A percentile compares a stretch with the other conserved stretches of the same genome.
These are phyloP conservation scores for Alternaria ethzedia DNA, from an alignment of 2,329 filamentous ascomycete genomes.

Conservation along the genomic window DNA sequence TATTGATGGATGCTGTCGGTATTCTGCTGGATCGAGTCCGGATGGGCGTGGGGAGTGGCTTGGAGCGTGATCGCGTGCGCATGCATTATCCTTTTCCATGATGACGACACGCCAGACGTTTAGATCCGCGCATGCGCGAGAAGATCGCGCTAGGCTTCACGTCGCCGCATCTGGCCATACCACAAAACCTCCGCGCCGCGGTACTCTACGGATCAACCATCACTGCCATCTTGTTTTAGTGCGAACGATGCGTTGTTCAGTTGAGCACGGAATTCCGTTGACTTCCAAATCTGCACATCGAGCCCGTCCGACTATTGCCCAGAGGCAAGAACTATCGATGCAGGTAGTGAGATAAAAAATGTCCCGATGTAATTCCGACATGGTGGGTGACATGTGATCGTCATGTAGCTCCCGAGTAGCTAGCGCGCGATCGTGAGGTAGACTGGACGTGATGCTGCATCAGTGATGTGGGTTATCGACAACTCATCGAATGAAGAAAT, in stretches of 20 bases:
- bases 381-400: constrained; percentile 4
- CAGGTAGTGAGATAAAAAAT: neutral
- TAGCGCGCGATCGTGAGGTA: neutral
- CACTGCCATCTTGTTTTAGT: too few relatives aligned
- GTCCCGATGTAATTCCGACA: neutral
- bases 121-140: neutral
- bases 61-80: neutral
- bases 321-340: neutral
- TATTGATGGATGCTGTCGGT: neutral
- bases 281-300: neutral
- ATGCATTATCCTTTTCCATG: neutral
- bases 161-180: neutral
- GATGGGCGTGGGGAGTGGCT: neutral
- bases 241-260: neutral
- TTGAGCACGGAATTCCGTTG: neutral
- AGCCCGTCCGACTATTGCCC: neutral
- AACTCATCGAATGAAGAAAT: neutral
- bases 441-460: neutral
- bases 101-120: constrained; percentile 6
- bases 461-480: neutral
- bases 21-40: neutral
- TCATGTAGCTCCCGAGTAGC: neutral
- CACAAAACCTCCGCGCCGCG: neutral
- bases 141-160: neutral
- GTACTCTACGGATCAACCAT: neutral